These are phyloP conservation scores for Boletus pseudo-olivaceus DNA, from an alignment of 768 basidiomycete species.

Conservation along the genomic window DNA sequence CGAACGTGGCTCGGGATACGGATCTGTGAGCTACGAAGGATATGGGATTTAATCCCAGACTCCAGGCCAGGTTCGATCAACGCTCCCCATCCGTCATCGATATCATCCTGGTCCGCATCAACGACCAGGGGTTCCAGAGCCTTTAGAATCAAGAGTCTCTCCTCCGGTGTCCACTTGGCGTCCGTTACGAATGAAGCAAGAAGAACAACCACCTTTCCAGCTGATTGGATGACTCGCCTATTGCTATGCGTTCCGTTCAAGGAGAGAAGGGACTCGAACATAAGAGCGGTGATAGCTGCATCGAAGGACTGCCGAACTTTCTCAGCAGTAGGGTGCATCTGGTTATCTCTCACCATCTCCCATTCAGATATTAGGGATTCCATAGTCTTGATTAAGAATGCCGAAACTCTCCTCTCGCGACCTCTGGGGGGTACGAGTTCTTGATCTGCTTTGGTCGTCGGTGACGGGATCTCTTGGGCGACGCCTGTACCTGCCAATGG, in stretches of 20 bases:
- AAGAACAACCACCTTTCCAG: constrained; percentile 52
- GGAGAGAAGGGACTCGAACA: constrained; percentile 64
- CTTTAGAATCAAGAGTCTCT: constrained; percentile 61
- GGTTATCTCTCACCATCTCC: constrained; percentile 38
- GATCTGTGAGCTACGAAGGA: constrained; percentile 38
- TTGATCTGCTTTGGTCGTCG: constrained; percentile 10
- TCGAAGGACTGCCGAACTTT: constrained; percentile 67
- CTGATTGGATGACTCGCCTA: constrained; percentile 57
- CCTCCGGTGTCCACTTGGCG: constrained; percentile 51
- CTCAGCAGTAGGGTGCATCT: constrained; percentile 51
- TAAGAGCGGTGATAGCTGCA: constrained; percentile 58
- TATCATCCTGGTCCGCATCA: constrained; percentile 32
- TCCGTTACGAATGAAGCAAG: constrained; percentile 39
- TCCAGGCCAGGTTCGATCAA: constrained; percentile 43
- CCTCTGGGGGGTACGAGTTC: constrained; percentile 47
- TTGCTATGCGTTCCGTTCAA: constrained; percentile 64
- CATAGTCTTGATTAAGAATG: constrained; percentile 60
- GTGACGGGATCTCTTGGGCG: constrained; percentile 4
- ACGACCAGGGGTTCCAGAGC: constrained; percentile 63
- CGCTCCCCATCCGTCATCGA: constrained; percentile 38
- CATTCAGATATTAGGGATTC: constrained; percentile 49
- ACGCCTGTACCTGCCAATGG: background rate
- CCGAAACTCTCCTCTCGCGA: constrained; percentile 59
- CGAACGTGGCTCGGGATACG: constrained; percentile 7
- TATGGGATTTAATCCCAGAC: constrained; percentile 63